Conservation (phyloP, 768 basidiomycete species). For the Auricularia cornea region DNA sequence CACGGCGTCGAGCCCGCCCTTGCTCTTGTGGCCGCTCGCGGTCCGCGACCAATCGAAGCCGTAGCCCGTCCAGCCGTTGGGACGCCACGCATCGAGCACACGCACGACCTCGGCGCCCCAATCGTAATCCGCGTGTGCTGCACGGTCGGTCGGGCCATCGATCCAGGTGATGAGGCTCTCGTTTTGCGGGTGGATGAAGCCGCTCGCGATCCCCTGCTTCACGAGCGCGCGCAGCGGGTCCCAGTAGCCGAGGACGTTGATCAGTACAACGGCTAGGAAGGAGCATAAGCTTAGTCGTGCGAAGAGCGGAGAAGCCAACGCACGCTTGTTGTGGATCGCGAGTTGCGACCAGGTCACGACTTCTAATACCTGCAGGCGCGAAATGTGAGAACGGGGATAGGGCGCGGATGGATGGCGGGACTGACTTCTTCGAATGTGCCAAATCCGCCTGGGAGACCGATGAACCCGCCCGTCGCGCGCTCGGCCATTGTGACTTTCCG, state of each 20-base stretch:
- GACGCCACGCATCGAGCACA: slow-evolving; percentile 55
- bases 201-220: slow-evolving; percentile 51
- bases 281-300: slow-evolving; percentile 4
- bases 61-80: slow-evolving; percentile 11
- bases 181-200: slow-evolving; percentile 64
- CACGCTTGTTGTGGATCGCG: slow-evolving; percentile 79
- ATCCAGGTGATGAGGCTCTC: slow-evolving; percentile 62
- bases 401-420: neutral
- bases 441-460: slow-evolving; percentile 87
- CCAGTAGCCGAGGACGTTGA: slow-evolving; percentile 84
- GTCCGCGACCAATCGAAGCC: slow-evolving; percentile 11
- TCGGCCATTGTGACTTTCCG: slow-evolving; percentile 89
- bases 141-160: slow-evolving; percentile 52
- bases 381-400: no score
- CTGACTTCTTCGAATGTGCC: slow-evolving; percentile 90
- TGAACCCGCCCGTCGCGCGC: slow-evolving; percentile 60
- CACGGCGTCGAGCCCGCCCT: neutral
- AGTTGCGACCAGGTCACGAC: slow-evolving; percentile 93
- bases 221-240: slow-evolving; percentile 75
- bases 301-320: slow-evolving; percentile 14
- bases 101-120: slow-evolving; percentile 69
- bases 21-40: neutral
- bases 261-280: slow-evolving; percentile 61
- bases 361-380: slow-evolving; percentile 57
- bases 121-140: slow-evolving; percentile 53